Evolutionary conservation across 768 basidiomycete genomes (phyloP), one percentile per base, ranked within the genome.

Genomic region (Tricholoma hemisulphureum): DNA sequence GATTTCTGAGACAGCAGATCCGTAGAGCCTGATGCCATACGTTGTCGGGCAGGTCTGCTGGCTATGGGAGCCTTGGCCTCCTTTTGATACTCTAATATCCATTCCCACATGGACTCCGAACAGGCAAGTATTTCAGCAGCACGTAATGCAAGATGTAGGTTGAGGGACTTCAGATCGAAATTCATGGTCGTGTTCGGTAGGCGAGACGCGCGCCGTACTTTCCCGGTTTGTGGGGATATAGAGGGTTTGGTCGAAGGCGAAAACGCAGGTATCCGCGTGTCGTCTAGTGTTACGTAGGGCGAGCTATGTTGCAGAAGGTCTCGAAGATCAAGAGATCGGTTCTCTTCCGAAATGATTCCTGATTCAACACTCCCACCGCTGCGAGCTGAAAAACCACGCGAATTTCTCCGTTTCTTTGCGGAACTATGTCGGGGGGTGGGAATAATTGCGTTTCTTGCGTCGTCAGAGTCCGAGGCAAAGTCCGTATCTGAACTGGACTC

Each of bases 91-190:
- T 79, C 79, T 20, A 73, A 65, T 3, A 90, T 80, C 82, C 84
- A 90, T 55, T 88, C 87, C 89, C 89, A 91, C 88, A 91, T 91
- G 28, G 83, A 77, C 69, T 91, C 89, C 0, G 84, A 77, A 63
- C 88, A 90, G 7, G 79, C 87, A 13, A 89, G 61, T n/a, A 90
- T 77, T 66, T 88, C 89, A 57, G 80, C 77, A 8, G 81, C 80
- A 13, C 86, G 78, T 61, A 84, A 57, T 16, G 80, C 73, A n/a
- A 91, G 75, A 69, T 88, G 87, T 58, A 89, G 68, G 64, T 87
- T 86, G 46, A 89, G 69, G 7, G 80, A 77, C 55, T 79, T 75
- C 50, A 83, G 59, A 68, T 90, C 88, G 29, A 88, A 73, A 39
- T 80, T 73, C 61, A 87, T 69, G 7, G 72, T 77, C 41, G 73